phyloP scores from a whole-genome alignment of 768 basidiomycete genomes.

The Rhodotorula sphaerocarpa region DNA sequence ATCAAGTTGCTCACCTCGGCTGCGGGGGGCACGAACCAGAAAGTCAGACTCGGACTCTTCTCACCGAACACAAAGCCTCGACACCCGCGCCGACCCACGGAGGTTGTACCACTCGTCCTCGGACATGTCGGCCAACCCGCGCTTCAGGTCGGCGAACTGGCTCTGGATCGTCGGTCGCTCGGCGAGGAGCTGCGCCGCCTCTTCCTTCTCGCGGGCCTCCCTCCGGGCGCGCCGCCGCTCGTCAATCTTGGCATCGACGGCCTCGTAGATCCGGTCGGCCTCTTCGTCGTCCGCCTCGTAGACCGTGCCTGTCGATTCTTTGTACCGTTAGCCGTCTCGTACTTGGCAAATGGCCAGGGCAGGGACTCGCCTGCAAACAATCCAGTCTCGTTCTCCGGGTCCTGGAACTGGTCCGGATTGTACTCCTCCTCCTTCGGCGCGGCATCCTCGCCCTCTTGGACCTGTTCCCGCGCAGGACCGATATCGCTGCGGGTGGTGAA shows the following conservation, averaged over 20 bases:
- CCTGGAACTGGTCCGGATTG: conserved; percentile 85
- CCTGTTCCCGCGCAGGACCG: conserved; percentile 93
- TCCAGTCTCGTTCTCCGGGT: conserved; percentile 95
- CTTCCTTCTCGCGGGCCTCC: conserved; percentile 67
- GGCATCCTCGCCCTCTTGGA: conserved; percentile 71
- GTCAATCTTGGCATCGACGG: conserved; percentile 87
- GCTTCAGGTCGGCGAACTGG: conserved; percentile 90
- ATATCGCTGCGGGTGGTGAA: conserved; percentile 99
- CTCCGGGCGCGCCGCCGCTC: conserved; percentile 67
- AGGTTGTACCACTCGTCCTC: conserved; percentile 77
- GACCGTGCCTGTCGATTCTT: conserved; percentile 50
- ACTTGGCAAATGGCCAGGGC: too few relatives aligned
- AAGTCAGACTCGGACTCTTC: neutral
- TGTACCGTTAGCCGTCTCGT: too few relatives aligned
- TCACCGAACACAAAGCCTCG: too few relatives aligned
- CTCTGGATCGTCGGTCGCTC: conserved; percentile 91
- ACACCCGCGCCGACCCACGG: conserved; percentile 10
- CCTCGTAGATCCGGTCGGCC: conserved; percentile 87
- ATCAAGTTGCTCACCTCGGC: conserved; percentile 92
- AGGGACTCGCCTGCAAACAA: conserved; percentile 64
- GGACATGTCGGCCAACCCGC: conserved; percentile 72
- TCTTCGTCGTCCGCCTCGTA: conserved; percentile 98
- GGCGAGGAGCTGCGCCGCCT: conserved; percentile 66
- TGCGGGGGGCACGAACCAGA: neutral
- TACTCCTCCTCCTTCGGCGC: conserved; percentile 66